phyloP scores from a whole-genome alignment of 768 basidiomycete genomes.

The Leccinum aurantiacum region DNA sequence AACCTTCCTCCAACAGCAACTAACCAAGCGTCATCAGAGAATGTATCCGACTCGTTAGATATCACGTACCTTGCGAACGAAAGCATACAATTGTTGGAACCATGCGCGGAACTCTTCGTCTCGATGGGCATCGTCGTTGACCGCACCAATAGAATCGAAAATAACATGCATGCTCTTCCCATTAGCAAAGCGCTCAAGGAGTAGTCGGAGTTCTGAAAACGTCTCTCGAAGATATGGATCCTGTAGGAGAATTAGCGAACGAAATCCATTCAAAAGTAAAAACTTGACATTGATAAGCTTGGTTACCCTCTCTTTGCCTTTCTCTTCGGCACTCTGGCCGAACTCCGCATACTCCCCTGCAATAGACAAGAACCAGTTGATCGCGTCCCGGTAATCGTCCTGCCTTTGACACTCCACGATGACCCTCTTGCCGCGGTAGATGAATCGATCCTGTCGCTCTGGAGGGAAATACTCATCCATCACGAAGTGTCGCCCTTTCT shows the following conservation, averaged over 20 bases:
- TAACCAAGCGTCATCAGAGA: conserved; percentile 23
- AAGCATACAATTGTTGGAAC: conserved; percentile 64
- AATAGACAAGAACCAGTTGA: conserved; percentile 69
- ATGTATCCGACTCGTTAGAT: neutral
- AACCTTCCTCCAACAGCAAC: conserved; percentile 80
- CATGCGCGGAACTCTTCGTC: conserved; percentile 76
- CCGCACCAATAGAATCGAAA: conserved; percentile 64
- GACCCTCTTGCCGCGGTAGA: conserved; percentile 92
- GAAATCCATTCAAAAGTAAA: neutral
- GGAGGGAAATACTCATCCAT: conserved; percentile 86
- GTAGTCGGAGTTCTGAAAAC: conserved; percentile 63
- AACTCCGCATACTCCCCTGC: conserved; percentile 62
- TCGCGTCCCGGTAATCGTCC: conserved; percentile 80
- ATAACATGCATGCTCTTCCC: conserved; percentile 63
- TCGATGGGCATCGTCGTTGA: conserved; percentile 71
- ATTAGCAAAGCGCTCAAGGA: conserved; percentile 92
- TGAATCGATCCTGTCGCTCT: conserved; percentile 89
- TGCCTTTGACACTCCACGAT: conserved; percentile 93
- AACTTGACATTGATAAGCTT: conserved; percentile 16
- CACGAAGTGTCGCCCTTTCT: conserved; percentile 66
- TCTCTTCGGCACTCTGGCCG: conserved; percentile 40
- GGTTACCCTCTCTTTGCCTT: conserved; percentile 30
- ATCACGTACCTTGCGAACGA: conserved; percentile 57
- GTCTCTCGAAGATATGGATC: conserved; percentile 59
- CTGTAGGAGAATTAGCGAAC: conserved; percentile 30